Percentiles rank a stretch among this genome's conserved stretches.
Conservation (phyloP, 371 early-diverging fungal genomes). For the Mucor circinelloides region DNA sequence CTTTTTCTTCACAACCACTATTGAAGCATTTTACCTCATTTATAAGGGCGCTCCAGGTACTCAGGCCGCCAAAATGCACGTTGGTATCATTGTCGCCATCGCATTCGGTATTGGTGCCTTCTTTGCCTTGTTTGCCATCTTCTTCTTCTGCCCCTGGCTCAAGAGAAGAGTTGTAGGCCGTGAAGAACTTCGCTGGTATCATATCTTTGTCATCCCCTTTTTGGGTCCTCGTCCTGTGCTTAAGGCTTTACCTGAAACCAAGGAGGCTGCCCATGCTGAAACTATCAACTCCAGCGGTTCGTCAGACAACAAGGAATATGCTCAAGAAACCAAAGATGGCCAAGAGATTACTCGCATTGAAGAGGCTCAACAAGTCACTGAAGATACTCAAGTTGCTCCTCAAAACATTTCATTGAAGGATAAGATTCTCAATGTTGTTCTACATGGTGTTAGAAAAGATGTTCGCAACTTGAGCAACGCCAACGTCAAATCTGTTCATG, state of each 20-base stretch:
- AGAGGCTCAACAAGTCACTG: neutral
- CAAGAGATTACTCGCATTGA: slow-evolving; percentile 4
- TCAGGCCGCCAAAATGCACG: slow-evolving; percentile 36
- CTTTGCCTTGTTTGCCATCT: slow-evolving; percentile 60
- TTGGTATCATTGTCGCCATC: slow-evolving; percentile 61
- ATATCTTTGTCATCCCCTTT: slow-evolving; percentile 59
- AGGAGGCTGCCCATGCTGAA: slow-evolving; percentile 1
- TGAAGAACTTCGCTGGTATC: slow-evolving; percentile 75
- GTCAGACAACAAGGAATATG: slow-evolving; percentile 11
- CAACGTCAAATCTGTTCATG: slow-evolving; percentile 57
- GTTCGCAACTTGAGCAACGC: slow-evolving; percentile 53
- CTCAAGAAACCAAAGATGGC: slow-evolving; percentile 10
- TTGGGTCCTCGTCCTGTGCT: slow-evolving; percentile 49
- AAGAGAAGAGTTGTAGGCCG: slow-evolving; percentile 62
- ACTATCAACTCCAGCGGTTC: slow-evolving; percentile 1
- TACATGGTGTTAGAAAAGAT: slow-evolving; percentile 62
- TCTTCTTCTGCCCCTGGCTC: slow-evolving; percentile 70
- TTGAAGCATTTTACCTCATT: slow-evolving; percentile 74
- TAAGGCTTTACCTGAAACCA: neutral
- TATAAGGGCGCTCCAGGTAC: slow-evolving; percentile 70
- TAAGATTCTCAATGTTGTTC: slow-evolving; percentile 13
- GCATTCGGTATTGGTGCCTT: slow-evolving; percentile 60
- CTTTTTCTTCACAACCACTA: slow-evolving; percentile 70
- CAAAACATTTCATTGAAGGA: slow-evolving; percentile 8
- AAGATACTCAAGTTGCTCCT: neutral